Percentiles rank a stretch among this genome's conserved stretches.
Evolutionary conservation across 352 stramenopile genomes (phyloP).

Genomic region (Phytophthora sp.): DNA sequence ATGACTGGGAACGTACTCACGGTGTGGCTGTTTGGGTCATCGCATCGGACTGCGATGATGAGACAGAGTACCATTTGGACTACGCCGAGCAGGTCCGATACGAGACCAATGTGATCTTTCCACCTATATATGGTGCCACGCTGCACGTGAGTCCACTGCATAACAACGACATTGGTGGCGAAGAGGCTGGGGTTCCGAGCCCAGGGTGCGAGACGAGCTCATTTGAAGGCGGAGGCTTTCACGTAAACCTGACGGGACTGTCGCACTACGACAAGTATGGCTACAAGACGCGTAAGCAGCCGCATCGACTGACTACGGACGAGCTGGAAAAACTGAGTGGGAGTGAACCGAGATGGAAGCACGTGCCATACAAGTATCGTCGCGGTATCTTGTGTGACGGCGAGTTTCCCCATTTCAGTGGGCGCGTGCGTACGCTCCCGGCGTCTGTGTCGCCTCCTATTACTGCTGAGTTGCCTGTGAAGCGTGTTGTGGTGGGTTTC

Average conservation of each 20-base stretch:
- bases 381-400: constrained; percentile 74
- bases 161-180: background rate
- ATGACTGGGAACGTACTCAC: constrained; percentile 48
- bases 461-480: constrained; percentile 37
- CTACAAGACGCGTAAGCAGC: constrained; percentile 64
- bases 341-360: constrained; percentile 49
- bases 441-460: too few species aligned
- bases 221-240: constrained; percentile 66
- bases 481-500: constrained; percentile 79
- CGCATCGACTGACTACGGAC: constrained; percentile 51
- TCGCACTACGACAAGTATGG: constrained; percentile 66
- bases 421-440: constrained; percentile 55
- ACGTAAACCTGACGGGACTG: constrained; percentile 58
- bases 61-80: constrained; percentile 77
- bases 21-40: constrained; percentile 77
- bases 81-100: constrained; percentile 77
- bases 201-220: constrained; percentile 15
- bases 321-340: constrained; percentile 41
- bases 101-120: constrained; percentile 76
- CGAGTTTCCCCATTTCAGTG: constrained; percentile 75
- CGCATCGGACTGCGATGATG: constrained; percentile 62
- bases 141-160: constrained; percentile 71
- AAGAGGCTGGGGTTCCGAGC: background rate
- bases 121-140: constrained; percentile 75
- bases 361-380: constrained; percentile 57